Conservation (phyloP, 2,329 filamentous ascomycete genomes). For the Phyllosticta ampelicida region DNA sequence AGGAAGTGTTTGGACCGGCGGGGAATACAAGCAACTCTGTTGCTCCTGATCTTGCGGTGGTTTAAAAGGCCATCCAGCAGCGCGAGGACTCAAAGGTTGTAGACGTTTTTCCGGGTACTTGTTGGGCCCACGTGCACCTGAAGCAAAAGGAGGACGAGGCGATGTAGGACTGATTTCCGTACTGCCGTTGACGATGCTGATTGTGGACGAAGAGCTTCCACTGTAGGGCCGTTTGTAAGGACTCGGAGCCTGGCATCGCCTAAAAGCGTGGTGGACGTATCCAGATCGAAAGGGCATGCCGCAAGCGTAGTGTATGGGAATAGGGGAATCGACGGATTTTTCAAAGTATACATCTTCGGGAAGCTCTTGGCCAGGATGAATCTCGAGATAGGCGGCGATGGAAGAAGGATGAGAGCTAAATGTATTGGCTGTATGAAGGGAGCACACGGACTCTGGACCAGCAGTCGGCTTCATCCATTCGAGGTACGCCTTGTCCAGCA, state of each 20-base stretch:
- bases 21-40: background rate
- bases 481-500: constrained; percentile 4
- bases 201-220: background rate
- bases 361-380: background rate
- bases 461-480: constrained; percentile 1
- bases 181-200: background rate
- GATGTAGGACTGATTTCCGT: background rate
- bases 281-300: background rate
- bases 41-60: background rate
- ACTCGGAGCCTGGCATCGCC: background rate
- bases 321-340: background rate
- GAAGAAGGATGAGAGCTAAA: background rate
- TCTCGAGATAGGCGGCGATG: background rate
- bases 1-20: background rate
- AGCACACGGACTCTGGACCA: background rate
- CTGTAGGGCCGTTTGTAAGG: background rate
- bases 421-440: background rate
- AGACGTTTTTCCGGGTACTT: background rate
- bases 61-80: background rate
- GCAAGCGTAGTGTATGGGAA: constrained; percentile 5
- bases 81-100: background rate
- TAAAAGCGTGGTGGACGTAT: background rate
- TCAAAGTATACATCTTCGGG: constrained; percentile 7
- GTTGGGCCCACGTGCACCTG: background rate
- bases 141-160: background rate